Percentiles rank a stretch among this genome's conserved stretches.
Conservation (phyloP, 371 early-diverging fungal genomes). For the Apophysomyces variabilis region DNA sequence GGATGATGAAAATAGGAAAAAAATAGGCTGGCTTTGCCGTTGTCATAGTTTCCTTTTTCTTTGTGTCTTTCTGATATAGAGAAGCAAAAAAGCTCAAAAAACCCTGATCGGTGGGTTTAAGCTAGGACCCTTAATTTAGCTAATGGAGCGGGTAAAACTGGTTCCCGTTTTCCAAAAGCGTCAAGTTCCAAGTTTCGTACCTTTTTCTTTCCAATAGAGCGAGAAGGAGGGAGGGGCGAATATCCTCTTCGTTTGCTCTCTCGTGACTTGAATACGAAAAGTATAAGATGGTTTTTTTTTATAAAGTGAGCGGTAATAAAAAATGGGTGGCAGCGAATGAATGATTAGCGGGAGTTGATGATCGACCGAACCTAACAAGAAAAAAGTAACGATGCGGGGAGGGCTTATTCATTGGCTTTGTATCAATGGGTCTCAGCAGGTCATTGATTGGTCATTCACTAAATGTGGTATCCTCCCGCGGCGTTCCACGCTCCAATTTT, state of each 20-base stretch:
- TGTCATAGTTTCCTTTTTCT: neutral
- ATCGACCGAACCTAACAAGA: neutral
- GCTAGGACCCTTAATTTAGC: constrained; percentile 5
- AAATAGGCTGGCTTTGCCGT: neutral
- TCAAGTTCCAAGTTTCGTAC: neutral
- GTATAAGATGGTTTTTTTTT: no score
- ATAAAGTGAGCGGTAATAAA: neutral
- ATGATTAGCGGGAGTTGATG: neutral
- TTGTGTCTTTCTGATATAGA: neutral
- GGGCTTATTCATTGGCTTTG: constrained; percentile 4
- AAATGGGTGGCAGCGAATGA: neutral
- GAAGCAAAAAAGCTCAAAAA: neutral
- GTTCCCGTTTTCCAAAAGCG: constrained; percentile 3
- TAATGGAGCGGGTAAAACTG: constrained; percentile 8
- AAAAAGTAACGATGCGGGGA: neutral
- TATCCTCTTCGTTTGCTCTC: no score
- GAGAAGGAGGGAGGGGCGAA: neutral
- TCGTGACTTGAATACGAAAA: no score
- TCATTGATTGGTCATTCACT: neutral
- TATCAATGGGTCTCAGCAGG: neutral
- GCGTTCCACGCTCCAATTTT: neutral
- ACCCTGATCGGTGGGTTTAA: neutral
- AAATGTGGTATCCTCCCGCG: constrained; percentile 5
- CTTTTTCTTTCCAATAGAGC: neutral
- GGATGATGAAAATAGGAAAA: constrained; percentile 1